Evolutionary conservation across 306 rosid genomes (phyloP), one percentile per base, ranked within the genome.

Genomic region (Betula pendula): DNA sequence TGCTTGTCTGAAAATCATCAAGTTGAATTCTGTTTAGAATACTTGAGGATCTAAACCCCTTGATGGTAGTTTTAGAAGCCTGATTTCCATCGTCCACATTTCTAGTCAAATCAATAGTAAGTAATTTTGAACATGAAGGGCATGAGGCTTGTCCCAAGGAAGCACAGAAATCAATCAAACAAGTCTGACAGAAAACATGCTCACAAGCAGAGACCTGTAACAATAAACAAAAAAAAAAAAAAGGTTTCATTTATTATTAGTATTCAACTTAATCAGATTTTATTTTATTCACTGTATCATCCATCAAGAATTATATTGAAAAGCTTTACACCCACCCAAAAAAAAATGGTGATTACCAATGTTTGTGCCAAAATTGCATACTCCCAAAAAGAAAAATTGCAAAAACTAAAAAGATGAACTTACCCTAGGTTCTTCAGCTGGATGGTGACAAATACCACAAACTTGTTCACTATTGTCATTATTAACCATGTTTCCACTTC

Each of bases 1-100:
- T 95, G 72, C 97, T 90, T n/a, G 97, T 95, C 88, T 90, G 97
- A 80, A 92, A 92, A 77, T 95, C 81, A 58, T 89, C 97, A 67
- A 90, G 91, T 40, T 77, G 77, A 77, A 95, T 89, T 87, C 97
- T 84, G 86, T 95, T 89, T 48, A 95, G 71, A 82, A 95, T 90
- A 82, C 98, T 95, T 6, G 98, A 84, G 63, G 97, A 81, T 84
- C 86, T 89, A 81, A 88, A 95, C 45, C 97, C 97, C 87, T 89
- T 90, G 24, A 95, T 72, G 50, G 82, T 87, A 25, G 90, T 89
- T 84, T 89, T 95, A 78, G 73, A 52, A 69, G 80, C 75, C 72
- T 70, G 87, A 75, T 82, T 80, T 63, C 52, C 82, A 20, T 58
- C 62, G 66, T 87, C 87, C 70, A 67, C 48, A 77, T 73, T 86